Conservation (phyloP, 2,329 filamentous ascomycete species). For the Paracamarosporium sp. region DNA sequence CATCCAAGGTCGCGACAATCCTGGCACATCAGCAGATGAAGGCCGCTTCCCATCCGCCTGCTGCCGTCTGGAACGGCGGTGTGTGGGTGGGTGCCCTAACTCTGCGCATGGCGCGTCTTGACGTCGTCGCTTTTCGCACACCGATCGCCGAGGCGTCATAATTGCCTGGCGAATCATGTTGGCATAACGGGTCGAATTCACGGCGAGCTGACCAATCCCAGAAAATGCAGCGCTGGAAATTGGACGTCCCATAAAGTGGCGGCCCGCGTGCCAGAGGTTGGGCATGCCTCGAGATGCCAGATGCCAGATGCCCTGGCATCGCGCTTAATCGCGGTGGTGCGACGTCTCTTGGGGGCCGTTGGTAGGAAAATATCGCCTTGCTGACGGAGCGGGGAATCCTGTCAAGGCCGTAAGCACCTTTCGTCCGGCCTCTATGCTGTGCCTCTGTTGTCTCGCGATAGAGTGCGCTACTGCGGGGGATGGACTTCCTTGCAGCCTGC, state of each 20-base stretch:
- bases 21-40: constrained; percentile 5
- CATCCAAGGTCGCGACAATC: not conserved
- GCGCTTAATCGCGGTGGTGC: constrained; percentile 15
- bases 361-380: constrained; percentile 16
- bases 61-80: constrained; percentile 20
- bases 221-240: not conserved
- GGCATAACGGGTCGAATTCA: constrained; percentile 2
- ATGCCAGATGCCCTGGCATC: constrained; percentile 16
- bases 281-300: not conserved
- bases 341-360: constrained; percentile 11
- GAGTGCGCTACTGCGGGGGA: constrained; percentile 29
- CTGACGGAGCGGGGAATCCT: constrained; percentile 27
- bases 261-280: constrained; percentile 5
- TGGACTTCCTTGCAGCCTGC: constrained; percentile 27
- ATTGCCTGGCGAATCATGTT: constrained; percentile 13
- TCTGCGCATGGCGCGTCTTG: constrained; percentile 21
- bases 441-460: constrained; percentile 16
- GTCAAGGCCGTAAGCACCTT: constrained; percentile 18
- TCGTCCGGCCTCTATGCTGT: constrained; percentile 23
- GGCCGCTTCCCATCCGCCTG: not conserved
- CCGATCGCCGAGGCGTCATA: constrained; percentile 17
- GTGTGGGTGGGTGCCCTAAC: constrained; percentile 15
- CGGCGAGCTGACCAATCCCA: constrained; percentile 7
- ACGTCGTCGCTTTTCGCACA: constrained; percentile 16
- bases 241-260: not conserved